Evolutionary conservation across 805 yeast genomes (phyloP).

Genomic region (Spathaspora arborariae): DNA sequence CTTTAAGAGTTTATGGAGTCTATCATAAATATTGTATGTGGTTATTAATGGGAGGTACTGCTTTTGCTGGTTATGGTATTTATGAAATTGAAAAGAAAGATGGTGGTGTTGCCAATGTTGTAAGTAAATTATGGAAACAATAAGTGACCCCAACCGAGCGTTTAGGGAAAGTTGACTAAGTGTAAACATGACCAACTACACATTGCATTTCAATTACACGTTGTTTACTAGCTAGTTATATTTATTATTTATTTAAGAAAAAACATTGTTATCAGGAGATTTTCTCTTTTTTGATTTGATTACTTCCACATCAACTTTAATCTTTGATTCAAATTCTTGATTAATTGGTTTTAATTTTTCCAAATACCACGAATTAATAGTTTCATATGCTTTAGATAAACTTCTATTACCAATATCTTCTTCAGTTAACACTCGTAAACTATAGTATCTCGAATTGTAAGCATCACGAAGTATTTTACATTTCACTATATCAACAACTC

Average conservation of each 20-base stretch:
- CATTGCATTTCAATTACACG: background rate
- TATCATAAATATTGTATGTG: conserved; percentile 61
- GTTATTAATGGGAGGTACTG: conserved; percentile 59
- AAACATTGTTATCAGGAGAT: conserved; percentile 3
- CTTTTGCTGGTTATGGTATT: conserved; percentile 65
- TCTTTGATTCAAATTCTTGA: conserved; percentile 5
- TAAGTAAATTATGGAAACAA: conserved; percentile 32
- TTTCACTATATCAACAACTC: background rate
- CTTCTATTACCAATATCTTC: conserved; percentile 19
- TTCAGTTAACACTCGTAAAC: conserved; percentile 19
- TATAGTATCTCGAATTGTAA: conserved; percentile 19
- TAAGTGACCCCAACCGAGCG: too few species aligned
- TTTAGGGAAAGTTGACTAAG: too few species aligned
- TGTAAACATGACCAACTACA: background rate
- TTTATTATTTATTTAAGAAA: background rate
- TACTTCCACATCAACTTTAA: background rate
- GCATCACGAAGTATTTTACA: conserved; percentile 18
- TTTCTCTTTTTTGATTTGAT: conserved; percentile 5
- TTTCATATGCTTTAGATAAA: conserved; percentile 14
- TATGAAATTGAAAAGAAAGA: conserved; percentile 64
- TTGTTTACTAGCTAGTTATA: background rate
- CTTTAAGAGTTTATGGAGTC: conserved; percentile 65
- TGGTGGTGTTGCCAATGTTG: conserved; percentile 57
- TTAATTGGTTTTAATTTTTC: conserved; percentile 12
- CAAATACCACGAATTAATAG: conserved; percentile 22